A percentile compares a stretch with the other conserved stretches of the same genome.
These are phyloP conservation scores for Crithidia mellificae DNA, from an alignment of 208 protist species.

Conservation along the genomic window DNA sequence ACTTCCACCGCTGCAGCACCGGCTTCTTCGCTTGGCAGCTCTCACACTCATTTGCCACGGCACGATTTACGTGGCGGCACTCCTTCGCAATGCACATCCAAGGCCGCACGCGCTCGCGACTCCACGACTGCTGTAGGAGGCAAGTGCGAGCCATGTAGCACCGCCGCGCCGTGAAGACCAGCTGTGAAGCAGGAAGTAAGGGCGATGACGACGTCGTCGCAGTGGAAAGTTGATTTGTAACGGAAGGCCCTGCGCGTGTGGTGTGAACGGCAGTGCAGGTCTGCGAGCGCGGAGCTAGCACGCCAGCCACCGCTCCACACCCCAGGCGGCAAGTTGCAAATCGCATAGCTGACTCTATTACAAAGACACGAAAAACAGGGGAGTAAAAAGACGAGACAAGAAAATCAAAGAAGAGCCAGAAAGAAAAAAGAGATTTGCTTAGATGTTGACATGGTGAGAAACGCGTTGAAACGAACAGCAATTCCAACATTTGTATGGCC, in stretches of 20 bases:
- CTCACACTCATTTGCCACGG: slow-evolving; percentile 40
- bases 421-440: not conserved
- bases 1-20: slow-evolving; percentile 75
- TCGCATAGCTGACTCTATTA: not conserved
- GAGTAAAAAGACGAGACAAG: not conserved
- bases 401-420: not conserved
- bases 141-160: slow-evolving; percentile 22
- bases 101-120: slow-evolving; percentile 35
- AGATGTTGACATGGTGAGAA: no score
- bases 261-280: not conserved
- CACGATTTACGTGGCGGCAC: slow-evolving; percentile 65
- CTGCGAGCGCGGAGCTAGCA: not conserved
- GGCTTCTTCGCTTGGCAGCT: slow-evolving; percentile 64
- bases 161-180: not conserved
- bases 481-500: no score
- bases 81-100: slow-evolving; percentile 85
- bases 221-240: not conserved
- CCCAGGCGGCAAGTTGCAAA: not conserved
- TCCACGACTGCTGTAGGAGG: slow-evolving; percentile 66
- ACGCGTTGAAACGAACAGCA: no score
- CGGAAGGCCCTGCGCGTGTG: not conserved
- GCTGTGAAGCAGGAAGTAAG: not conserved
- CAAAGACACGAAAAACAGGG: not conserved
- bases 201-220: not conserved
- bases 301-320: not conserved